phyloP scores from a whole-genome alignment of 257 asterid species.

The Ballota nigra region DNA sequence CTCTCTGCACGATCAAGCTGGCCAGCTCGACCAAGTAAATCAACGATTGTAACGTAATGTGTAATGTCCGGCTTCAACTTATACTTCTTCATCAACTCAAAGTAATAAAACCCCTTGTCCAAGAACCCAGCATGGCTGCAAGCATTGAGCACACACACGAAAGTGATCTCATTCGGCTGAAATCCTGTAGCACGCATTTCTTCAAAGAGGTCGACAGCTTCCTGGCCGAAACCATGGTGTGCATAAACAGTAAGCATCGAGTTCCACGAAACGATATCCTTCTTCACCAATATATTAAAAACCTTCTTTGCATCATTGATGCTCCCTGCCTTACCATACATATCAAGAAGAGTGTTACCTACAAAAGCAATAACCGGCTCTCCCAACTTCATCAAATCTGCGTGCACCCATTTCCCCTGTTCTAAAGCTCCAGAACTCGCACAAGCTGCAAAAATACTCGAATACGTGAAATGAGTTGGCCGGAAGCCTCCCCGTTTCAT shows the following conservation, averaged over 20 bases:
- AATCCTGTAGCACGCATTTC: constrained; percentile 54
- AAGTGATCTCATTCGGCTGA: constrained; percentile 60
- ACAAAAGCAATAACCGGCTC: constrained; percentile 55
- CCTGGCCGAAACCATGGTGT: constrained; percentile 76
- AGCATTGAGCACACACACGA: constrained; percentile 70
- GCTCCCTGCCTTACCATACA: constrained; percentile 85
- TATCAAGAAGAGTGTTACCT: constrained; percentile 76
- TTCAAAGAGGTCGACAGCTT: constrained; percentile 58
- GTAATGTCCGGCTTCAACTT: constrained; percentile 51
- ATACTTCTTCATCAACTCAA: constrained; percentile 58
- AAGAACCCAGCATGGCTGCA: constrained; percentile 86
- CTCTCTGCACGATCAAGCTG: constrained; percentile 54
- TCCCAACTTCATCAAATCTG: constrained; percentile 69
- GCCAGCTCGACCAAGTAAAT: constrained; percentile 76
- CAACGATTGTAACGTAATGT: constrained; percentile 63
- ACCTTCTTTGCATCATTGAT: constrained; percentile 68
- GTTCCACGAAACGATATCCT: constrained; percentile 80
- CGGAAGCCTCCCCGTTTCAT: constrained; percentile 60
- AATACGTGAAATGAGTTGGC: constrained; percentile 71
- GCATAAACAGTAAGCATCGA: constrained; percentile 86
- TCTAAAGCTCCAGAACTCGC: constrained; percentile 73
- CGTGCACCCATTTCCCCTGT: constrained; percentile 80
- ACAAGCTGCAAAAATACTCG: constrained; percentile 69
- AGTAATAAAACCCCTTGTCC: constrained; percentile 63
- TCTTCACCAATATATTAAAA: constrained; percentile 49